Evolutionary conservation across 768 basidiomycete genomes (phyloP).

Genomic region (Clathrus columnatus): DNA sequence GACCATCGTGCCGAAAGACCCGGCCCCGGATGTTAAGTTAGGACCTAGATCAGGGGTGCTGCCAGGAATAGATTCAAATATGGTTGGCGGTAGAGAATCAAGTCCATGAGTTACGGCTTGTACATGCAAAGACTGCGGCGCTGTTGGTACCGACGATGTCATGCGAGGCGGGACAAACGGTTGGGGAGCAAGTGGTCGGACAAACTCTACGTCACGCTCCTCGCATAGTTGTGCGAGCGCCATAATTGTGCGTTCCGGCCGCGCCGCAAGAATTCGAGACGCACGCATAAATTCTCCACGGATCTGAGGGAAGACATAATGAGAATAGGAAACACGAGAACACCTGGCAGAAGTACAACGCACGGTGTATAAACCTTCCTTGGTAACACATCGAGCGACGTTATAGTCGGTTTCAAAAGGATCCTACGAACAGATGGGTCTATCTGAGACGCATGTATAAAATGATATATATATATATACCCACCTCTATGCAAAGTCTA

Average conservation of each 20-base stretch:
- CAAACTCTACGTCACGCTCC: conserved; percentile 68
- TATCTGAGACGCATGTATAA: conserved; percentile 5
- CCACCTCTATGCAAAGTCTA: conserved; percentile 90
- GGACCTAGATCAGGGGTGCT: conserved; percentile 23
- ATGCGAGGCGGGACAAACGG: conserved; percentile 38
- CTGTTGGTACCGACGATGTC: conserved; percentile 49
- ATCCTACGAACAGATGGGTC: conserved; percentile 44
- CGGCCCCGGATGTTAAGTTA: conserved; percentile 24
- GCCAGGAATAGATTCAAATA: conserved; percentile 12
- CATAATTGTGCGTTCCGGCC: conserved; percentile 71
- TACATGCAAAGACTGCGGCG: conserved; percentile 55
- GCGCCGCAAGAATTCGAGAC: conserved; percentile 68
- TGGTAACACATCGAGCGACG: conserved; percentile 92
- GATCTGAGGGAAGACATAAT: conserved; percentile 44
- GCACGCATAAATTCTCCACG: conserved; percentile 99
- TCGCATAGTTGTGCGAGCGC: conserved; percentile 88
- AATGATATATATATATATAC: conserved; percentile 9
- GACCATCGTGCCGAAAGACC: conserved; percentile 13
- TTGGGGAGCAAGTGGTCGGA: conserved; percentile 39
- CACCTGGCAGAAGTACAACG: conserved; percentile 17
- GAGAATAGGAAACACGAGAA: conserved; percentile 11
- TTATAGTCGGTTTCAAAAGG: conserved; percentile 97
- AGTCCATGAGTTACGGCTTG: conserved; percentile 37
- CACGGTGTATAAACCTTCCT: conserved; percentile 92
- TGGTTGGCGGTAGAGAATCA: conserved; percentile 40